These are phyloP conservation scores for Kalmusia sp. DNA, from an alignment of 2,329 filamentous ascomycete genomes.

Conservation along the genomic window DNA sequence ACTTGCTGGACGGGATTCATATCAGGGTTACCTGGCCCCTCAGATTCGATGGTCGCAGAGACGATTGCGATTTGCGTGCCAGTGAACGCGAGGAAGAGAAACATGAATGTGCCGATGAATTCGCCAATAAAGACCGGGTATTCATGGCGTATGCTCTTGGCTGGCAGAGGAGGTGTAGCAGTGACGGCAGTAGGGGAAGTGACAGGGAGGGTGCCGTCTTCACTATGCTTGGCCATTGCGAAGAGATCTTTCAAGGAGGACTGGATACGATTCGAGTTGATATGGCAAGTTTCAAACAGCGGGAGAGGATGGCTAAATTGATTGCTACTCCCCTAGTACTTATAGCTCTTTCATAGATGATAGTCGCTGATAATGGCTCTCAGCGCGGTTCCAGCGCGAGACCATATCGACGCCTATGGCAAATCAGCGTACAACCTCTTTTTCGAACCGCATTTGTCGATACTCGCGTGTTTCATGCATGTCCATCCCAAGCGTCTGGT, in stretches of 20 bases:
- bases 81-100: slow-evolving; percentile 1
- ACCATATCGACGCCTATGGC: background rate
- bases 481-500: background rate
- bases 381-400: background rate
- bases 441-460: background rate
- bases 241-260: background rate
- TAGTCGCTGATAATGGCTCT: background rate
- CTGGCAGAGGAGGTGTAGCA: background rate
- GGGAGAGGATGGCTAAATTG: background rate
- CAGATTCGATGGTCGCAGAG: background rate
- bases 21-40: background rate
- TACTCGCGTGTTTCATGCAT: background rate
- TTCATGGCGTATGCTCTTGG: slow-evolving; percentile 4
- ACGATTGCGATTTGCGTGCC: slow-evolving; percentile 5
- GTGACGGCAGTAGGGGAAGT: background rate
- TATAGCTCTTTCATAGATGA: slow-evolving; percentile 1
- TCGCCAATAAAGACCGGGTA: slow-evolving; percentile 7
- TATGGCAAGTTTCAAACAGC: background rate
- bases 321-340: background rate
- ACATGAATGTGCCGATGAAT: slow-evolving; percentile 5
- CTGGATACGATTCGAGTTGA: background rate
- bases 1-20: background rate
- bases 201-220: background rate
- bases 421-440: slow-evolving; percentile 3
- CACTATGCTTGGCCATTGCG: background rate